Percentiles rank a stretch among this genome's conserved stretches.
Conservation (phyloP, 257 asterid genomes). For the Solanum pimpinellifolium region DNA sequence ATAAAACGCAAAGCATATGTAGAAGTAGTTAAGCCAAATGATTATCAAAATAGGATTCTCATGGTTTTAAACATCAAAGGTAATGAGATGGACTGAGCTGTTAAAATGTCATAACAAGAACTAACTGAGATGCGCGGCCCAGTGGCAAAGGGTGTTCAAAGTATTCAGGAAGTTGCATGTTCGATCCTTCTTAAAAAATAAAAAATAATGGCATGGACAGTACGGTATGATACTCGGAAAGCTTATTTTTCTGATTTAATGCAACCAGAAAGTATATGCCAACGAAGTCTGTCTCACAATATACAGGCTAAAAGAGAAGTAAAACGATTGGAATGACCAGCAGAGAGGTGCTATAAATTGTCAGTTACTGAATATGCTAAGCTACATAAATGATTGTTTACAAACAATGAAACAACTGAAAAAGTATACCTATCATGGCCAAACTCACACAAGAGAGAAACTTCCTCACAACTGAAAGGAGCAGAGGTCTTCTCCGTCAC, state of each 20-base stretch:
- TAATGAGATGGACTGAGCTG: not conserved
- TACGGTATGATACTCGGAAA: not conserved
- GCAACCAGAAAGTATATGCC: not conserved
- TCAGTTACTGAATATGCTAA: not conserved
- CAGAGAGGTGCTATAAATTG: not conserved
- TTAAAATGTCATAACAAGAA: not conserved
- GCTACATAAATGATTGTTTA: not conserved
- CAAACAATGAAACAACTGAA: not conserved
- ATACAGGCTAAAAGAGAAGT: not conserved
- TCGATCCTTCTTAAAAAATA: not conserved
- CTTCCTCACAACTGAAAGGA: slow-evolving; percentile 85
- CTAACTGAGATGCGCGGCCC: not conserved
- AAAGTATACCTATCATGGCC: slow-evolving; percentile 72
- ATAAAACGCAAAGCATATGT: not conserved
- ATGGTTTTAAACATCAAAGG: not conserved
- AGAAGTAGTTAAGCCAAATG: not conserved
- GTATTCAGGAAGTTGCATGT: not conserved
- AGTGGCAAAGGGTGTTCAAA: not conserved
- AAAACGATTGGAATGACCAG: not conserved
- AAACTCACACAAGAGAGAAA: slow-evolving; percentile 69
- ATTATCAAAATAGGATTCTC: not conserved
- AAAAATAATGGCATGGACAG: not conserved
- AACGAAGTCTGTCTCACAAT: not conserved
- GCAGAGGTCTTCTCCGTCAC: slow-evolving; percentile 44
- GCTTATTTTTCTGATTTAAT: not conserved